A percentile compares a stretch with the other conserved stretches of the same genome.
Evolutionary conservation across 2,329 filamentous ascomycete genomes (phyloP).

Genomic region (Xylariaceae sp.): DNA sequence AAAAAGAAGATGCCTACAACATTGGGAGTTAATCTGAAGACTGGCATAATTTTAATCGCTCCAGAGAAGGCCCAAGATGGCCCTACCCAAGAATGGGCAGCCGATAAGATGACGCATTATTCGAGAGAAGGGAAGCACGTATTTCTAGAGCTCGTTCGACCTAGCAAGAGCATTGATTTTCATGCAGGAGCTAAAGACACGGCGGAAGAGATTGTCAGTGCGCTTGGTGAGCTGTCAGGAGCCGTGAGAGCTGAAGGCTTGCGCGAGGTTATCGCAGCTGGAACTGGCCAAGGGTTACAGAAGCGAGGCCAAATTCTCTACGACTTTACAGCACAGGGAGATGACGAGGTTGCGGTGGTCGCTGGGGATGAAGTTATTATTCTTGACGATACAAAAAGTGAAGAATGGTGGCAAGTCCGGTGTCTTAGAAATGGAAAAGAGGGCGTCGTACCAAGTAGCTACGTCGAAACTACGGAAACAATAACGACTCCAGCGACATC

Average conservation of each 20-base stretch:
- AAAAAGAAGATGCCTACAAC: conserved; percentile 99
- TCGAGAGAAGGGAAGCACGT: conserved; percentile 98
- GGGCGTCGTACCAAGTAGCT: conserved; percentile 95
- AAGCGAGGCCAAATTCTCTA: conserved; percentile 90
- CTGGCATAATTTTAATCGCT: conserved; percentile 87
- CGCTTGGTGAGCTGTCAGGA: conserved; percentile 87
- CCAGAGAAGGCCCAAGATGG: conserved; percentile 85
- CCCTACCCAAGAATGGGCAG: conserved; percentile 88
- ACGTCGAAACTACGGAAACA: conserved; percentile 84
- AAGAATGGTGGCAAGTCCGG: conserved; percentile 98
- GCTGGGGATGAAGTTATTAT: conserved; percentile 90
- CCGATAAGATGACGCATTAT: conserved; percentile 95
- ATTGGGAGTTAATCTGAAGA: conserved; percentile 87
- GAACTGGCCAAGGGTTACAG: conserved; percentile 67
- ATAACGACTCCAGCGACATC: conserved; percentile 55
- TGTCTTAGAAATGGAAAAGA: conserved; percentile 90
- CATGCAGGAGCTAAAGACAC: conserved; percentile 98
- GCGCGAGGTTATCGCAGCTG: conserved; percentile 83
- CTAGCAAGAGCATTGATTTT: conserved; percentile 94
- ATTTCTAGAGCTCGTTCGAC: conserved; percentile 89
- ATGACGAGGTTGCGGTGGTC: conserved; percentile 93
- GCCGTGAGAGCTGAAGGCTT: conserved; percentile 83
- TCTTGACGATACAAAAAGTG: conserved; percentile 87
- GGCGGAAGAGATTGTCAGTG: conserved; percentile 87
- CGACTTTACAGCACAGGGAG: conserved; percentile 94